These are phyloP conservation scores for Fusarium penzigii DNA, from an alignment of 2,329 filamentous ascomycete genomes.

Conservation along the genomic window DNA sequence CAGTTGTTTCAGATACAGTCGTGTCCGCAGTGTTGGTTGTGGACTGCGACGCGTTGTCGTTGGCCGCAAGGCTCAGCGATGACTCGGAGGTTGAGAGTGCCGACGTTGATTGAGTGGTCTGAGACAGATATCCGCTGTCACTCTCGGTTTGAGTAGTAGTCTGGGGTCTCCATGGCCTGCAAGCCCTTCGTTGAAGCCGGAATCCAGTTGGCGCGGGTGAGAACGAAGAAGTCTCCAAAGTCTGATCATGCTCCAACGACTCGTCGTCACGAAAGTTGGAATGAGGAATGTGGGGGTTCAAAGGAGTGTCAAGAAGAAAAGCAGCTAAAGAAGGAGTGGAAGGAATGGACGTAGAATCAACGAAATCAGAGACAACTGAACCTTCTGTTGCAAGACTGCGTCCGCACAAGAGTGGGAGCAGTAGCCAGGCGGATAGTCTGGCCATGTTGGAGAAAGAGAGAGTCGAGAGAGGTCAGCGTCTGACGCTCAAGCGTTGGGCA, in stretches of 20 bases:
- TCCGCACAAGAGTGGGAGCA: constrained; percentile 14
- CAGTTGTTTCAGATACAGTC: too few relatives aligned
- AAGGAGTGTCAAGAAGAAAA: constrained; percentile 17
- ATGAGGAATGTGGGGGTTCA: neutral
- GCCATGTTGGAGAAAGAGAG: constrained; percentile 4
- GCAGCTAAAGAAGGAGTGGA: constrained; percentile 11
- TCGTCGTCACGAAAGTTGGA: neutral
- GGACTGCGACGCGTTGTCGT: neutral
- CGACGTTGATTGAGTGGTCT: neutral
- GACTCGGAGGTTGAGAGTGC: neutral
- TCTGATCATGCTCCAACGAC: neutral
- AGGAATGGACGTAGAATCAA: constrained; percentile 18
- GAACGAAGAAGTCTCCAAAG: neutral
- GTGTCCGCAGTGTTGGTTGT: neutral
- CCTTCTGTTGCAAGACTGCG: constrained; percentile 21
- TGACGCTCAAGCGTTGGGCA: neutral
- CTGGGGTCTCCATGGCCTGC: neutral
- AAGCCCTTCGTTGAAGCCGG: neutral
- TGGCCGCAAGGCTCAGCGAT: neutral
- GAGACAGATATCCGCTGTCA: neutral
- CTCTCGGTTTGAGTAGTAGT: neutral
- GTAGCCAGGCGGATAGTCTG: constrained; percentile 14
- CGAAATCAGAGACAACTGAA: constrained; percentile 16
- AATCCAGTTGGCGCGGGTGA: neutral
- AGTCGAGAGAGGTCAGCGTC: neutral